These are phyloP conservation scores for Colletotrichum sidae DNA, from an alignment of 2,329 filamentous ascomycete species.

Conservation along the genomic window DNA sequence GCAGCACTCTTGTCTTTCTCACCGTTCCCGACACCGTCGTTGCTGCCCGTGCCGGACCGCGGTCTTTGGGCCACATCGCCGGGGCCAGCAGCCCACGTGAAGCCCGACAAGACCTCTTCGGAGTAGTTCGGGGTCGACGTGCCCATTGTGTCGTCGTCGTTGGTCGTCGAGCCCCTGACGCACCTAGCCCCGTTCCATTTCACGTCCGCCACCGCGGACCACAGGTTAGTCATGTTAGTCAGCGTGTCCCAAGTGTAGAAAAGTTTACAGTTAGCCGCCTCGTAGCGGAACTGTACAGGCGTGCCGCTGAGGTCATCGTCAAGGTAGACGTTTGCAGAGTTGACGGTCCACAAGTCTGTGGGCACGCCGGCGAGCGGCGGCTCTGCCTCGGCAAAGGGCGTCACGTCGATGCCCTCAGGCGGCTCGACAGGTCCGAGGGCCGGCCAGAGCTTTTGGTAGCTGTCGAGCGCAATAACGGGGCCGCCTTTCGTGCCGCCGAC, in stretches of 20 bases:
- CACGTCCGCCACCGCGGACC: slow-evolving; percentile 57
- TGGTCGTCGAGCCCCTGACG: slow-evolving; percentile 34
- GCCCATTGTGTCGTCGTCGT: slow-evolving; percentile 29
- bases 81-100: slow-evolving; percentile 27
- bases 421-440: background rate
- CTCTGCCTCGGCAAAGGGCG: slow-evolving; percentile 18
- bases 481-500: slow-evolving; percentile 75
- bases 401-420: slow-evolving; percentile 20
- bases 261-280: slow-evolving; percentile 70
- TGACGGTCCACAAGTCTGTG: slow-evolving; percentile 26
- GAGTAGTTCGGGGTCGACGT: slow-evolving; percentile 15
- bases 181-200: slow-evolving; percentile 36
- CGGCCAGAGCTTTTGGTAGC: slow-evolving; percentile 13
- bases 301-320: slow-evolving; percentile 38
- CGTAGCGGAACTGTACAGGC: slow-evolving; percentile 70
- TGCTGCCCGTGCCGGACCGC: too few species aligned
- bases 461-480: slow-evolving; percentile 45
- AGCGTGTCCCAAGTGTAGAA: slow-evolving; percentile 68
- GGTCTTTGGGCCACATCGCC: slow-evolving; percentile 22
- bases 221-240: slow-evolving; percentile 62
- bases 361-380: slow-evolving; percentile 26
- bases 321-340: slow-evolving; percentile 41
- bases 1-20: too few species aligned
- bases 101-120: slow-evolving; percentile 25
- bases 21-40: too few species aligned